phyloP scores from a whole-genome alignment of 2,329 filamentous ascomycete genomes.

The Aureobasidium sp. region DNA sequence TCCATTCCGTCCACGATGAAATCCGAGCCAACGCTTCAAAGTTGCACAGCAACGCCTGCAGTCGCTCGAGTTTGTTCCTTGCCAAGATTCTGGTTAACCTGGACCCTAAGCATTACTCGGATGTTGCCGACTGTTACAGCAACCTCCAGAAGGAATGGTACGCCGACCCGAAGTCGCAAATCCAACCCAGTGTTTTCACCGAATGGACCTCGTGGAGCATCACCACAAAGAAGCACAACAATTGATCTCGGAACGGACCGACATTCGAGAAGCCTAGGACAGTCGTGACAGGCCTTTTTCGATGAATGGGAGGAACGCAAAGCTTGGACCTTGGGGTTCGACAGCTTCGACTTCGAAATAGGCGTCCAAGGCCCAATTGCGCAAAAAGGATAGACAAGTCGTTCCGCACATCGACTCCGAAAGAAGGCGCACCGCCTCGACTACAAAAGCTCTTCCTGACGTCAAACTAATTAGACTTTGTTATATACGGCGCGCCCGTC shows the following conservation, averaged over 20 bases:
- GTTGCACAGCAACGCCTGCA: slow-evolving; percentile 67
- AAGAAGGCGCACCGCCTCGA: background rate
- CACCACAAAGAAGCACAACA: slow-evolving; percentile 23
- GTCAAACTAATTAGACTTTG: background rate
- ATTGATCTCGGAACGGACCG: slow-evolving; percentile 10
- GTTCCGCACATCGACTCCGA: background rate
- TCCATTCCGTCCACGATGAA: slow-evolving; percentile 63
- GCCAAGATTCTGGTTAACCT: slow-evolving; percentile 54
- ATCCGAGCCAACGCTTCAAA: slow-evolving; percentile 58
- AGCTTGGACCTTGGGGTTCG: background rate
- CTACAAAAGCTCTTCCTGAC: background rate
- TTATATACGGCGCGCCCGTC: background rate
- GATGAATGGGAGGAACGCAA: background rate
- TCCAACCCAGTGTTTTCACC: slow-evolving; percentile 39
- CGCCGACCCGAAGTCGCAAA: slow-evolving; percentile 33
- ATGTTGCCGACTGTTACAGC: slow-evolving; percentile 36
- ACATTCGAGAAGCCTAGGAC: slow-evolving; percentile 5
- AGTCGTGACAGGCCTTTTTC: background rate
- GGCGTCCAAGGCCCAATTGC: slow-evolving; percentile 9
- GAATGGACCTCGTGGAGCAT: slow-evolving; percentile 42
- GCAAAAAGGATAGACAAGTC: background rate
- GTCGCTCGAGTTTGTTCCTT: slow-evolving; percentile 62
- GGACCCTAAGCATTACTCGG: slow-evolving; percentile 34
- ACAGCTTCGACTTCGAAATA: background rate
- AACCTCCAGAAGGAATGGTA: slow-evolving; percentile 40